Evolutionary conservation across 2,329 filamentous ascomycete species (phyloP).

Genomic region (Alternaria sp.): DNA sequence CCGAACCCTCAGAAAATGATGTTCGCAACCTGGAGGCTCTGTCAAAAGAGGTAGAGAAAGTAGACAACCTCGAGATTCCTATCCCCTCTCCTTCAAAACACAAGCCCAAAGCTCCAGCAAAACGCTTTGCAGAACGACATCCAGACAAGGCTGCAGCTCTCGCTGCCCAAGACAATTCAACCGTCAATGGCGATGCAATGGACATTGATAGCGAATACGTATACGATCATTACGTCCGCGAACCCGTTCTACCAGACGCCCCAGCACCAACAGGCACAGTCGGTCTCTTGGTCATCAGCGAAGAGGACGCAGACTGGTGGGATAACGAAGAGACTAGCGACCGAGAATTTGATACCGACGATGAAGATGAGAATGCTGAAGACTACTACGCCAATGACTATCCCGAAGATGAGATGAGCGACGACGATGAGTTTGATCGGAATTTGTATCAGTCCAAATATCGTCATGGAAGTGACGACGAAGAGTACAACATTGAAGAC

Average conservation of each 20-base stretch:
- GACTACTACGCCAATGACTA: slow-evolving; percentile 83
- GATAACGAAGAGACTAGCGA: slow-evolving; percentile 64
- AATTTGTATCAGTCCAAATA: slow-evolving; percentile 54
- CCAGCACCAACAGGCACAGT: slow-evolving; percentile 38
- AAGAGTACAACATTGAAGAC: slow-evolving; percentile 44
- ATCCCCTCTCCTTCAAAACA: slow-evolving; percentile 37
- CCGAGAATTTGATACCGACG: slow-evolving; percentile 66
- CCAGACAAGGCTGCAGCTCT: slow-evolving; percentile 38
- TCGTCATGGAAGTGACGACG: slow-evolving; percentile 52
- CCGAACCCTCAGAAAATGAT: slow-evolving; percentile 35
- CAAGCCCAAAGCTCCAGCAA: slow-evolving; percentile 46
- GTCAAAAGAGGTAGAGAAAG: slow-evolving; percentile 42
- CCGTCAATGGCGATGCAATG: slow-evolving; percentile 36
- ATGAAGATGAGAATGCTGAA: slow-evolving; percentile 74
- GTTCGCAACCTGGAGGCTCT: slow-evolving; percentile 46
- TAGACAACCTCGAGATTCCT: slow-evolving; percentile 25
- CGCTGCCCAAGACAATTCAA: slow-evolving; percentile 12
- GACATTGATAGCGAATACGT: slow-evolving; percentile 63
- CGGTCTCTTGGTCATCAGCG: slow-evolving; percentile 60
- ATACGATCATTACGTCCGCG: slow-evolving; percentile 69
- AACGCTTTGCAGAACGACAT: slow-evolving; percentile 47
- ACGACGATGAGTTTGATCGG: slow-evolving; percentile 70
- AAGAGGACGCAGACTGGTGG: slow-evolving; percentile 65
- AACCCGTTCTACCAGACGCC: slow-evolving; percentile 51
- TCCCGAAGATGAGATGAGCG: slow-evolving; percentile 79